phyloP scores from a whole-genome alignment of 805 yeast species.

The Myxozyma melibiosi region DNA sequence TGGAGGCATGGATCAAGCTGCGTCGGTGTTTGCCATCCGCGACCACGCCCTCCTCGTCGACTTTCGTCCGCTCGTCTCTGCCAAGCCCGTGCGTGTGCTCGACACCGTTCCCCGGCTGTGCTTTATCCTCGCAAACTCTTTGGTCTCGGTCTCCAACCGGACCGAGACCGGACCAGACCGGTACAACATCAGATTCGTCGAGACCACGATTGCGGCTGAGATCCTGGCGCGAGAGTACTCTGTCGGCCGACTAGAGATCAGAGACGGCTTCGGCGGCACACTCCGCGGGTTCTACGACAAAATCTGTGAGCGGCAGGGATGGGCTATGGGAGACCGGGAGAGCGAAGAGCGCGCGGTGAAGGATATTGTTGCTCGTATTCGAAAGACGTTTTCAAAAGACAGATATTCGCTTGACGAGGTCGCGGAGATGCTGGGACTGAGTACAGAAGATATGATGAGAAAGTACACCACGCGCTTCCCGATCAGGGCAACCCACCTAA shows the following conservation, averaged over 20 bases:
- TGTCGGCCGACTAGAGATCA: constrained; percentile 53
- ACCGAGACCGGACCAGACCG: constrained; percentile 68
- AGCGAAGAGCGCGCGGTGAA: constrained; percentile 43
- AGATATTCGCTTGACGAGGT: constrained; percentile 58
- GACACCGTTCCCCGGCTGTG: constrained; percentile 46
- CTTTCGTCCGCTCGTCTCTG: constrained; percentile 61
- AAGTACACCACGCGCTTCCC: constrained; percentile 56
- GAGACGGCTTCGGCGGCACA: constrained; percentile 52
- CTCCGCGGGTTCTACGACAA: constrained; percentile 48
- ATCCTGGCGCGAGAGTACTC: constrained; percentile 55
- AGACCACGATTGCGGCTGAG: constrained; percentile 66
- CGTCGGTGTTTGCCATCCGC: constrained; percentile 64
- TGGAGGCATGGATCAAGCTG: constrained; percentile 83
- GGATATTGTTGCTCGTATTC: constrained; percentile 11
- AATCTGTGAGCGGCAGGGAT: constrained; percentile 15
- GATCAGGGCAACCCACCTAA: constrained; percentile 57
- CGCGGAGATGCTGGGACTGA: constrained; percentile 49
- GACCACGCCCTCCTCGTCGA: constrained; percentile 61
- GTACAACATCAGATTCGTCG: constrained; percentile 75
- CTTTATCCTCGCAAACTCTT: constrained; percentile 65
- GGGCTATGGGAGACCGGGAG: constrained; percentile 42
- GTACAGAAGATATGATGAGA: constrained; percentile 48
- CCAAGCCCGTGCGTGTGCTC: constrained; percentile 47
- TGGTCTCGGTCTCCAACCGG: constrained; percentile 62
- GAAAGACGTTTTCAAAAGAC: constrained; percentile 26